Evolutionary conservation across 805 yeast genomes (phyloP), one percentile per base, ranked within the genome.

Genomic region (Yarrowia porcina): DNA sequence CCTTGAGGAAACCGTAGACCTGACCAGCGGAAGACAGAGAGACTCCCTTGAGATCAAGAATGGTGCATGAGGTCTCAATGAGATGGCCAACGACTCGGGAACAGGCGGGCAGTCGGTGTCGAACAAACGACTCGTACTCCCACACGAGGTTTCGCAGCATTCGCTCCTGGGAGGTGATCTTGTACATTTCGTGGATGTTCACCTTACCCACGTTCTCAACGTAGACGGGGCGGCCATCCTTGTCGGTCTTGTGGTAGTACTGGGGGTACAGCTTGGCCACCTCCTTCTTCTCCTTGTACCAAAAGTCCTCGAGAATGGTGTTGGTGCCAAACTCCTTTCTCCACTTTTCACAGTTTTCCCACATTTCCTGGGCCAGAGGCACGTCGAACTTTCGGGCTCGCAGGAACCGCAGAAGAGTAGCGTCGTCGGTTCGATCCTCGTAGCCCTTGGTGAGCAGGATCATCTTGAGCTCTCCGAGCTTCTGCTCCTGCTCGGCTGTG

Each of bases 381-480:
- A 92, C 79, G 70, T 91, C 97, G 72, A 94, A 94, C 80, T 91
- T 92, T 77, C 99, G 86, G 10, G 99, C 99, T 72, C 98, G 85
- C 67, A 94, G 79, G 76, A 94, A 94, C 69, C 99, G 86, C 66
- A 86, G 75, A 71, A 80, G 77, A 3, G 94, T 82, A 15, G 97
- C 90, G 70, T 90, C 97, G 74, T 94, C 99, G 62, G 89, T 75
- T 70, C 98, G 85, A 60, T 83, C 81, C n/a, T 79, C 80, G 77
- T 80, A 90, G 5, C 96, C 97, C 60, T 77, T 81, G 12, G 80
- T 86, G 64, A 75, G 75, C 66, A 92, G 79, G 52, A 80, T 76
- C 18, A 76, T 79, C 69, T 86, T 83, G 64, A 94, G 76, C 67
- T 83, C 80, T 45, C 77, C 80, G 65, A 93, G 76, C 27, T 82